Evolutionary conservation across 2,329 filamentous ascomycete genomes (phyloP), one percentile per base, ranked within the genome.

Genomic region (Elsinoe perseae): DNA sequence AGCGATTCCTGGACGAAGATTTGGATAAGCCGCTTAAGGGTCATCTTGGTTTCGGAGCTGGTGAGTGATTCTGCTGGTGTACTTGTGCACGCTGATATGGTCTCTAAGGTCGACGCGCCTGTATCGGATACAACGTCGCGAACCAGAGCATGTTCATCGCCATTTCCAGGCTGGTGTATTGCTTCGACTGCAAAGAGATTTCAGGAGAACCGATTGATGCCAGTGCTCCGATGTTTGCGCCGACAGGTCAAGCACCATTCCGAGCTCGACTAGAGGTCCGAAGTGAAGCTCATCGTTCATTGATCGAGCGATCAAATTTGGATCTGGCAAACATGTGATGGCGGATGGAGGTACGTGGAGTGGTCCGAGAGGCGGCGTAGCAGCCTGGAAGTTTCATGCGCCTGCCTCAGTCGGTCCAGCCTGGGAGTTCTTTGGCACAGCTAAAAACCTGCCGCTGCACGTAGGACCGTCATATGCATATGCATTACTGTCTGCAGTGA

Each of bases 1-100:
- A 65, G n/a, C 27, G 64, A 8, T 66, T 62, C 57, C 34, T 64
- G 16, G 61, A 66, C 28, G 59, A 59, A 21, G 60, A 62, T 38
- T 53, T 63, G n/a, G 59, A 59, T 36, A 62, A 66, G 56, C 59
- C 62, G n/a, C 44, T 65, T 20, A 62, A 62, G 20, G 66, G 66
- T 14, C 66, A 69, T 53, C 66, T 61, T 59, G 57, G 57, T n/a
- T 65, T 65, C 57, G 64, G 63, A 10, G 28, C 48, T 8, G 48
- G 48, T 25, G 25, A 30, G 25, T 32, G 25, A n/a, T 6, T n/a
- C 14, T 4, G 2, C 7, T 25, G 25, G n/a, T 2, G 6, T 10
- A 3, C 8, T 2, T 32, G 12, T 30, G 4, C 2, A 9, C 21
- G 27, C 44, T 50, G 16, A 28, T 28, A n/a, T n/a, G 2, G n/a